Evolutionary conservation across 2,329 filamentous ascomycete species (phyloP).

Genomic region (Orbilia brochopaga): DNA sequence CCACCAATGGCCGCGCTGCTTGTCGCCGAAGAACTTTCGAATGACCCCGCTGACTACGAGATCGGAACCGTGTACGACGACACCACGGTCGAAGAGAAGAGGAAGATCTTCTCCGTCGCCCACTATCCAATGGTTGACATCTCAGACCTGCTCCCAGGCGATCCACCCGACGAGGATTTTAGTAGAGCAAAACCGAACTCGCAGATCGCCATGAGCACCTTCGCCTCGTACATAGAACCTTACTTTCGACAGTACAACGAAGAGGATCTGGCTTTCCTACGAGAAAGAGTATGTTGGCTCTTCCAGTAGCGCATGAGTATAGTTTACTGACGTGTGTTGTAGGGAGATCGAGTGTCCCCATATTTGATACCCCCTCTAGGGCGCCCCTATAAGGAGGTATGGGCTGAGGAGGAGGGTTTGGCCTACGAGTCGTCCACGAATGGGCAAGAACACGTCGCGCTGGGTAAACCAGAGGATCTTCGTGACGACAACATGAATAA

Average conservation of each 20-base stretch:
- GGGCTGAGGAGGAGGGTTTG: slow-evolving; percentile 92
- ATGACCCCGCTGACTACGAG: slow-evolving; percentile 92
- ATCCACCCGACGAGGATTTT: slow-evolving; percentile 92
- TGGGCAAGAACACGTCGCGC: slow-evolving; percentile 48
- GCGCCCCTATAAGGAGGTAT: slow-evolving; percentile 85
- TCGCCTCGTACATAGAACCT: slow-evolving; percentile 88
- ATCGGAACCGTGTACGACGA: slow-evolving; percentile 75
- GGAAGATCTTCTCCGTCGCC: slow-evolving; percentile 84
- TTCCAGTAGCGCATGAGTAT: neutral
- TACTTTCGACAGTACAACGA: slow-evolving; percentile 89
- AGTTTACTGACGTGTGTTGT: slow-evolving; percentile 11
- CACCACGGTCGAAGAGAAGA: slow-evolving; percentile 85
- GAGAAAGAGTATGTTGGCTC: slow-evolving; percentile 68
- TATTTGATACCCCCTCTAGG: slow-evolving; percentile 87
- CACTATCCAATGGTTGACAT: slow-evolving; percentile 82
- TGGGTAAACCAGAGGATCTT: slow-evolving; percentile 81
- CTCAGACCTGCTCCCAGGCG: slow-evolving; percentile 81
- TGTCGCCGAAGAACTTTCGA: slow-evolving; percentile 55
- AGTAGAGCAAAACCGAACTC: slow-evolving; percentile 91
- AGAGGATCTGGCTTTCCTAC: slow-evolving; percentile 89
- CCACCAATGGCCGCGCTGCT: slow-evolving; percentile 52
- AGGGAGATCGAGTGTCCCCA: slow-evolving; percentile 78
- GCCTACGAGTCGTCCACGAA: slow-evolving; percentile 60
- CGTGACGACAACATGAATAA: slow-evolving; percentile 85
- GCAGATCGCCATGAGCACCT: slow-evolving; percentile 91